Percentiles rank a stretch among this genome's conserved stretches.
These are phyloP conservation scores for Polyporus tsugae DNA, from an alignment of 1,284 basidiomycete genomes.

Conservation along the genomic window DNA sequence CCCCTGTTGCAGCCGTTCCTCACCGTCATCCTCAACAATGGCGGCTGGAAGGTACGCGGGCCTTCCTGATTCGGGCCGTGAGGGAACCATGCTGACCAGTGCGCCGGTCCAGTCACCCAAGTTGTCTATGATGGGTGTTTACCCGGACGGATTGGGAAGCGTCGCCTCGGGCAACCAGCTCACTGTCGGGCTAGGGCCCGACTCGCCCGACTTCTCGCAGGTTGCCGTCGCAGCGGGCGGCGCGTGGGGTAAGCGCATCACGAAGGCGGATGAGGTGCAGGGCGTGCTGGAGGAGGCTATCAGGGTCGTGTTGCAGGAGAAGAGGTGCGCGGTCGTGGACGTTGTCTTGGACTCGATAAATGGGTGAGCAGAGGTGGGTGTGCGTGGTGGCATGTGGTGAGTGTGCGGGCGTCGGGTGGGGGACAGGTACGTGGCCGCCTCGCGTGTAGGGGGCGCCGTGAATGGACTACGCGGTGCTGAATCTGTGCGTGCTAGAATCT, in stretches of 20 bases:
- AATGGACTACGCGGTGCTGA: no score
- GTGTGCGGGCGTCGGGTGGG: no score
- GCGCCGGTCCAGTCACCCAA: constrained; percentile 58
- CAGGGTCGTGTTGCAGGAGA: constrained; percentile 59
- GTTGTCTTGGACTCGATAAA: background rate
- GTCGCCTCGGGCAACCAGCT: constrained; percentile 54
- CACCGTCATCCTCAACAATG: constrained; percentile 74
- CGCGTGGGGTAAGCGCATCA: constrained; percentile 63
- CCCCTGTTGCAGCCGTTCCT: constrained; percentile 55
- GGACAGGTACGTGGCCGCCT: no score
- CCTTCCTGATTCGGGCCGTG: constrained; percentile 9
- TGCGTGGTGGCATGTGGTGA: no score
- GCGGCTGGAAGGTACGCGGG: constrained; percentile 64
- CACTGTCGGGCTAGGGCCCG: constrained; percentile 69
- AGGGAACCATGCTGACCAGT: background rate
- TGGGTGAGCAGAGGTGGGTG: no score
- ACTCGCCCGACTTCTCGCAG: constrained; percentile 62
- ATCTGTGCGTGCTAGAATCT: no score
- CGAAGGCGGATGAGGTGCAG: constrained; percentile 47
- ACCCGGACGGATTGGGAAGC: constrained; percentile 65
- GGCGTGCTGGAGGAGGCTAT: constrained; percentile 58
- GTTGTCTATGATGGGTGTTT: constrained; percentile 66
- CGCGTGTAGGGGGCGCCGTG: no score
- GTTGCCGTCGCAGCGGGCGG: constrained; percentile 72
- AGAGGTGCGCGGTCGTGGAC: constrained; percentile 69